A percentile compares a stretch with the other conserved stretches of the same genome.
Conservation (phyloP, 2,329 filamentous ascomycete genomes). For the Talaromyces sp. region DNA sequence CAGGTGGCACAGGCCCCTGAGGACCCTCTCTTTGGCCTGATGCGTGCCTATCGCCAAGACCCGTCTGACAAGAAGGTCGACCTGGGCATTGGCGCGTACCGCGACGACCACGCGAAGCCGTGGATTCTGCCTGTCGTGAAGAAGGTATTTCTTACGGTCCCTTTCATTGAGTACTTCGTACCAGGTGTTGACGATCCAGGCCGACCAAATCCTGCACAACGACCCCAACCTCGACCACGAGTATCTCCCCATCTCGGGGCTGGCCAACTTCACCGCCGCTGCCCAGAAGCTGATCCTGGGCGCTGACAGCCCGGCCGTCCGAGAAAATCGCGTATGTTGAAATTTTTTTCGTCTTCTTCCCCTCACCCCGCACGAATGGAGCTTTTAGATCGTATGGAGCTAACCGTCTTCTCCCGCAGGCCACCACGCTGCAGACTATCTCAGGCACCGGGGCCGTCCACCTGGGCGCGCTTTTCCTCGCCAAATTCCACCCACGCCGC, state of each 20-base stretch:
- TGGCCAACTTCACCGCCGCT: slow-evolving; percentile 78
- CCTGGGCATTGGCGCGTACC: slow-evolving; percentile 89
- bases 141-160: slow-evolving; percentile 58
- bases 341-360: neutral
- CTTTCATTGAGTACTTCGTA: neutral
- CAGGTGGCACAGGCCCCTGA: slow-evolving; percentile 85
- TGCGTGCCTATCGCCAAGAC: slow-evolving; percentile 82
- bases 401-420: slow-evolving; percentile 35
- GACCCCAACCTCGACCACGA: slow-evolving; percentile 94
- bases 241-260: slow-evolving; percentile 92
- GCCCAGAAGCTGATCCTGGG: slow-evolving; percentile 89
- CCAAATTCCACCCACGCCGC: slow-evolving; percentile 74
- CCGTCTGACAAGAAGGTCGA: slow-evolving; percentile 76
- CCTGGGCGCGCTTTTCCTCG: slow-evolving; percentile 86
- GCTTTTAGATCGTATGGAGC: neutral
- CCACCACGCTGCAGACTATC: slow-evolving; percentile 83
- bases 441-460: slow-evolving; percentile 96
- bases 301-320: slow-evolving; percentile 69
- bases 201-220: slow-evolving; percentile 80
- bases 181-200: slow-evolving; percentile 47
- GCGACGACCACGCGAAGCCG: slow-evolving; percentile 91
- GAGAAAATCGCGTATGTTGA: slow-evolving; percentile 66
- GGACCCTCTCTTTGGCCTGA: slow-evolving; percentile 90
- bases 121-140: slow-evolving; percentile 96
- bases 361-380: slow-evolving; percentile 1